phyloP scores from a whole-genome alignment of 148 eudicot genomes.

The Fallopia convolvulus region DNA sequence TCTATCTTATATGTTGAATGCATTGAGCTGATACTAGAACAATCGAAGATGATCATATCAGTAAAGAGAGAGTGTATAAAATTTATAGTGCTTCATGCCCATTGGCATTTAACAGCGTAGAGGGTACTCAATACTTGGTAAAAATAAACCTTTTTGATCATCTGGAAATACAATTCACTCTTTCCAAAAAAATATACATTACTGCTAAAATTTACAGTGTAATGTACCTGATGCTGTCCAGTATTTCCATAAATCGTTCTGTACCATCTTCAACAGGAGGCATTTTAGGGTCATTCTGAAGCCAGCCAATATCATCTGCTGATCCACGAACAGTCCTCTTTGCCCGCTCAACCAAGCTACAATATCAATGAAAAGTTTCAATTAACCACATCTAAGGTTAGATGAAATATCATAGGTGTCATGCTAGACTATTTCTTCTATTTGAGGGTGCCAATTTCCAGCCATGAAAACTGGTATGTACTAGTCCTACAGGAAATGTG shows the following conservation, averaged over 20 bases:
- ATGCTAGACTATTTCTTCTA: background rate
- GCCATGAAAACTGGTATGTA: background rate
- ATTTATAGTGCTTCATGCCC: background rate
- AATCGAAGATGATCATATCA: background rate
- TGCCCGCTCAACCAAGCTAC: constrained; percentile 72
- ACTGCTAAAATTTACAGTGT: background rate
- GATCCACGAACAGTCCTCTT: constrained; percentile 89
- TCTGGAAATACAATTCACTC: background rate
- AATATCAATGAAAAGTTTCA: background rate
- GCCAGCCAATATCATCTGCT: constrained; percentile 98
- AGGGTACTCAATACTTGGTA: background rate
- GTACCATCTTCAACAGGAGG: constrained; percentile 94
- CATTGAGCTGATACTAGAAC: background rate
- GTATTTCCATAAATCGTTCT: constrained; percentile 77
- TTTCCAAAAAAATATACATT: background rate
- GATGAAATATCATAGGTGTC: background rate
- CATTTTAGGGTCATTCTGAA: constrained; percentile 69
- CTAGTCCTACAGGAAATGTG: too few relatives aligned
- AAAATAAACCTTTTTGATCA: background rate
- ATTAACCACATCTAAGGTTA: background rate
- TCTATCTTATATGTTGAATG: background rate
- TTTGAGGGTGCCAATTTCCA: background rate
- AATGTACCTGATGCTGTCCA: constrained; percentile 72
- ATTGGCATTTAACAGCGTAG: background rate
- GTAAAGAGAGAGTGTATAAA: background rate